phyloP scores from a whole-genome alignment of 179 eudicot species.

The Nepenthes alata region DNA sequence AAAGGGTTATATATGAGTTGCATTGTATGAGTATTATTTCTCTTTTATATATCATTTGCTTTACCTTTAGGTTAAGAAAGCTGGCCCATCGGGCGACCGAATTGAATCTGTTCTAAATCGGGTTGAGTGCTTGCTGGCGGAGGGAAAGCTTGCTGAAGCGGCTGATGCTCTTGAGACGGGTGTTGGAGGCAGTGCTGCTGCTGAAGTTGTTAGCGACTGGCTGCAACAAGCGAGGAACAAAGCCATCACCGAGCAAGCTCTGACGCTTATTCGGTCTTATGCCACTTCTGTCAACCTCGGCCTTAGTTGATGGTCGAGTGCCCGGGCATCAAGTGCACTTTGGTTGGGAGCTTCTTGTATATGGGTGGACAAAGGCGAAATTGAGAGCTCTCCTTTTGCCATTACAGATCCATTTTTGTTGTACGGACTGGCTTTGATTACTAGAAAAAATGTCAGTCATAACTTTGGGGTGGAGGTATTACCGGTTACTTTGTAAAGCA shows the following conservation, averaged over 20 bases:
- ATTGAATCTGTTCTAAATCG: slow-evolving; percentile 69
- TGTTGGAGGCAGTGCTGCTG: slow-evolving; percentile 65
- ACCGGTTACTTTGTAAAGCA: too few relatives aligned
- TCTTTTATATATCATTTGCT: neutral
- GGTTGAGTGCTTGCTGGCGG: slow-evolving; percentile 63
- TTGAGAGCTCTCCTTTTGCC: too few relatives aligned
- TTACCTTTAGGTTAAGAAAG: slow-evolving; percentile 55
- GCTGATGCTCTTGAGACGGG: slow-evolving; percentile 83
- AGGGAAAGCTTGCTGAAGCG: slow-evolving; percentile 89
- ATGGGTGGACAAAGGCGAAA: too few relatives aligned
- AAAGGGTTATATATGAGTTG: too few relatives aligned
- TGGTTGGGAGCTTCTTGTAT: too few relatives aligned
- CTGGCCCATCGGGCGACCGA: slow-evolving; percentile 74
- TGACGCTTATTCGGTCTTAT: slow-evolving; percentile 59
- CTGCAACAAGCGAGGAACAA: slow-evolving; percentile 54
- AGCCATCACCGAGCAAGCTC: slow-evolving; percentile 84
- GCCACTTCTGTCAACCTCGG: slow-evolving; percentile 55
- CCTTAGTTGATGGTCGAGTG: neutral
- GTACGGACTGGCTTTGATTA: too few relatives aligned
- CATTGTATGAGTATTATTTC: neutral
- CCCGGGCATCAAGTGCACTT: too few relatives aligned
- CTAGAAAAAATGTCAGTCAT: too few relatives aligned
- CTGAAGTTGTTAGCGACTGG: slow-evolving; percentile 59
- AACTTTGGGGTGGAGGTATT: too few relatives aligned
- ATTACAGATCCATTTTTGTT: too few relatives aligned